Base-by-base conservation (phyloP, 768 basidiomycete species). In the Lactarius vividus region DNA sequence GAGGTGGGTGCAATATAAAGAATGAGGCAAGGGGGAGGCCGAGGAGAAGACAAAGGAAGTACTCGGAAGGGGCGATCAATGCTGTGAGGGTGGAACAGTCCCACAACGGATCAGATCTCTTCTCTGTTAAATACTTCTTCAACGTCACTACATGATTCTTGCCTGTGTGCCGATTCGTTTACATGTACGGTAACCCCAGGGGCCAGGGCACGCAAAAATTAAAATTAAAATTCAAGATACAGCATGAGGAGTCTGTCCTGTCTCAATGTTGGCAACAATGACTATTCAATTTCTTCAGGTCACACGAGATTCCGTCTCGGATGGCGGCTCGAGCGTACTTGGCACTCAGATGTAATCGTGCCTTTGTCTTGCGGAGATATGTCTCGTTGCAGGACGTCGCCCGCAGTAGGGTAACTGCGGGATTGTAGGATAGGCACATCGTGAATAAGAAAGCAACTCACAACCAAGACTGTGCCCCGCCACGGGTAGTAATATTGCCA, bases 241-340 rank as follows among this genome's bases (percentile, higher is more conserved):
- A 0, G 79, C 80, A 20, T 82, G 81, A 35, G 73, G 81, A 39
- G 74, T 71, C 84, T 84, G 67, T 60, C 49, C 49, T 15, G 4
- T 52, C 49, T 52, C 4, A 13, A 23, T 23, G 15, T 23, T 49
- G 23, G 46, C 26, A 28, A 52, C 49, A 5, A 52, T 26, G 49
- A 23, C 49, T 26, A 52, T 52, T 52, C 26, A 52, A 18, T 54
- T 64, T 55, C 83, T 73, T 88, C 88, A 2, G 74, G 65, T 77
- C 81, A 84, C 46, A 84, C 44, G 85, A 84, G 69, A 87, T 82
- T 64, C 85, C 79, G 71, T 90, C 88, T 3, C 88, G 88, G 2
- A 75, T 78, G 0, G 87, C 88, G 89, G 73, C 70, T 88, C 85
- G 44, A 89, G 77, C 0, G 85, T 87, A 4, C 84, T 80, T 44